These are phyloP conservation scores for Leccinum uliginosum DNA, from an alignment of 768 basidiomycete species.

Conservation along the genomic window DNA sequence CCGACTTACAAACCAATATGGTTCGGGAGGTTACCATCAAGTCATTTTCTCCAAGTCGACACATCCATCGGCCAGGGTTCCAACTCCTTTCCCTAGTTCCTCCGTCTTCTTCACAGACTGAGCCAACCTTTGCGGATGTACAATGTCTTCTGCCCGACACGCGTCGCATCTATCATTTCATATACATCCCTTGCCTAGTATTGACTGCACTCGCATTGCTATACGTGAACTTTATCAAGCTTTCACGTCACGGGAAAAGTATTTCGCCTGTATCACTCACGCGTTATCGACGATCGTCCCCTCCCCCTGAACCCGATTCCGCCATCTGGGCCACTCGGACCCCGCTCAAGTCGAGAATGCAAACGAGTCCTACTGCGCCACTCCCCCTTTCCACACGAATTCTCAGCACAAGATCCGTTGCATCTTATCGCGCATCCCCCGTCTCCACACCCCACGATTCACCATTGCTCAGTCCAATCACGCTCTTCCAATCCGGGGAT, in stretches of 20 bases:
- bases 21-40: slow-evolving; percentile 84
- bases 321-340: slow-evolving; percentile 39
- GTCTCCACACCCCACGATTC: slow-evolving; percentile 37
- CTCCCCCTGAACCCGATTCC: slow-evolving; percentile 32
- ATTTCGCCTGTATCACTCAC: slow-evolving; percentile 34
- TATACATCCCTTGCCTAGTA: slow-evolving; percentile 61
- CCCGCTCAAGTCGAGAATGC: slow-evolving; percentile 34
- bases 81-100: slow-evolving; percentile 70
- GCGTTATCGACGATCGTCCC: slow-evolving; percentile 24
- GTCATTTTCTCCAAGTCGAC: slow-evolving; percentile 74
- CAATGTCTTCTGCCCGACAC: slow-evolving; percentile 78
- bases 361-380: slow-evolving; percentile 36
- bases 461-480: slow-evolving; percentile 35
- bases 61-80: slow-evolving; percentile 75
- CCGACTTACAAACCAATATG: slow-evolving; percentile 18
- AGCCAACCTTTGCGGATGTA: slow-evolving; percentile 52
- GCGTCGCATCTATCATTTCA: slow-evolving; percentile 48
- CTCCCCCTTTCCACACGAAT: slow-evolving; percentile 40
- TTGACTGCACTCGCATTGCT: slow-evolving; percentile 49
- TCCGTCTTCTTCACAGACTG: slow-evolving; percentile 24
- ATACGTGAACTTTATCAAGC: slow-evolving; percentile 37
- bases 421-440: slow-evolving; percentile 38
- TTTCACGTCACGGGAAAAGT: slow-evolving; percentile 10
- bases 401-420: slow-evolving; percentile 30
- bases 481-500: slow-evolving; percentile 38